Evolutionary conservation across 78 protist genomes (phyloP).

Genomic region (Emiliania huxleyi): DNA sequence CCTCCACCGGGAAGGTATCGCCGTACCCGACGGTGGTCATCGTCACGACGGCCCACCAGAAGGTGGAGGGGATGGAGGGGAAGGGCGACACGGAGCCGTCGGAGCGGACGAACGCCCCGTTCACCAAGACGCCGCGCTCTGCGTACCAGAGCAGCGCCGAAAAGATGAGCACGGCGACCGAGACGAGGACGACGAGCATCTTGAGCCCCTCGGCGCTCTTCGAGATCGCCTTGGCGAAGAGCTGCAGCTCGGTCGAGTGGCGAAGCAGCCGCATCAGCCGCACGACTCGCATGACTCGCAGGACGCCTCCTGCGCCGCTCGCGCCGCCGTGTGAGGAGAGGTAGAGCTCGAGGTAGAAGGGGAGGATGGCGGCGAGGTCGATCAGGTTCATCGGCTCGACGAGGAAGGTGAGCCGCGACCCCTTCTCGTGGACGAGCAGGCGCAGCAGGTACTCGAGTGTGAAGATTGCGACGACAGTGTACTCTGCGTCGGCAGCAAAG

Average conservation of each 20-base stretch:
- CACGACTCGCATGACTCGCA: not conserved
- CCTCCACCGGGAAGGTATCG: not conserved
- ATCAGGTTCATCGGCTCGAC: not conserved
- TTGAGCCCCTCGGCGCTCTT: not conserved
- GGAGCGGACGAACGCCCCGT: not conserved
- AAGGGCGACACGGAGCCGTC: constrained; percentile 27
- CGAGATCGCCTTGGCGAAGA: not conserved
- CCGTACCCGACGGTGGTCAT: constrained; percentile 44
- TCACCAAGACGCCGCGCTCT: not conserved
- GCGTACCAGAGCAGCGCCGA: not conserved
- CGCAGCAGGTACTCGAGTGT: not conserved
- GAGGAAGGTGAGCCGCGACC: not conserved
- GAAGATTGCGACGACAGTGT: too few relatives aligned
- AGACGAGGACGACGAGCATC: not conserved
- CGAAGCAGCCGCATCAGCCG: not conserved
- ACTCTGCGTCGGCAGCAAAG: too few relatives aligned
- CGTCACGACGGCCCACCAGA: constrained; percentile 13
- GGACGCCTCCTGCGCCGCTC: not conserved
- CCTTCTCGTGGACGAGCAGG: not conserved
- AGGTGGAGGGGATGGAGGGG: not conserved
- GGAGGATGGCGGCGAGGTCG: not conserved
- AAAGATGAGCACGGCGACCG: not conserved
- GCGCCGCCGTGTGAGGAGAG: not conserved
- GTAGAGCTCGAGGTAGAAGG: not conserved
- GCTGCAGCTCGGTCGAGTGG: not conserved